A percentile compares a stretch with the other conserved stretches of the same genome.
Evolutionary conservation across 306 rosid species (phyloP).

Genomic region (Lathyrus sativus): DNA sequence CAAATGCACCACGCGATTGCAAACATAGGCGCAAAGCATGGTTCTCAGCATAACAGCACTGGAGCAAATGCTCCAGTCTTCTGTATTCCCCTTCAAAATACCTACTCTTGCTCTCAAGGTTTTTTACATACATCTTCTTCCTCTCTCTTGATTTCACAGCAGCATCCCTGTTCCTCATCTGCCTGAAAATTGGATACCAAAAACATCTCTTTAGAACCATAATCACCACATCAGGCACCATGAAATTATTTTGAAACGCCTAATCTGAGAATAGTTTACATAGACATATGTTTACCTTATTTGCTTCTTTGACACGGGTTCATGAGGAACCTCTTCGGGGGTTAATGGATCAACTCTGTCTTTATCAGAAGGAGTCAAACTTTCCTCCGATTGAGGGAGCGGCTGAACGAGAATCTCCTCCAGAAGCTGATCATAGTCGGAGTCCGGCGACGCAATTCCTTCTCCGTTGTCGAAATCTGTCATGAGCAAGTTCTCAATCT

Average conservation of each 20-base stretch:
- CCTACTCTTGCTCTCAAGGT: constrained; percentile 80
- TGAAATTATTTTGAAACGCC: background rate
- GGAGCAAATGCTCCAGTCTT: constrained; percentile 83
- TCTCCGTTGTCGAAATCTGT: constrained; percentile 36
- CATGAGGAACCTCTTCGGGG: constrained; percentile 47
- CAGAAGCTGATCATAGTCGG: constrained; percentile 42
- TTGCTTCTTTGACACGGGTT: constrained; percentile 56
- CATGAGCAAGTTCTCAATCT: constrained; percentile 67
- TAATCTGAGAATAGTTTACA: background rate
- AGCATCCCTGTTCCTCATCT: constrained; percentile 89
- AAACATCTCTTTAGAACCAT: constrained; percentile 23
- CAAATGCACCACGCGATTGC: constrained; percentile 62
- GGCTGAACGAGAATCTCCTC: constrained; percentile 53
- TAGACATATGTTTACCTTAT: constrained; percentile 50
- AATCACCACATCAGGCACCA: background rate
- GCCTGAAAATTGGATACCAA: constrained; percentile 55
- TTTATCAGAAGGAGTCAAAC: constrained; percentile 38
- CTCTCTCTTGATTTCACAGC: constrained; percentile 89
- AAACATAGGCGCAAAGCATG: constrained; percentile 72
- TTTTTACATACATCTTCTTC: constrained; percentile 68
- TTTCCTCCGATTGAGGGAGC: constrained; percentile 33
- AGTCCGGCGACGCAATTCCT: constrained; percentile 29
- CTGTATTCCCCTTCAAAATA: constrained; percentile 88
- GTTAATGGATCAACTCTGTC: constrained; percentile 34
- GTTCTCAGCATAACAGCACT: constrained; percentile 84